A percentile compares a stretch with the other conserved stretches of the same genome.
phyloP scores from a whole-genome alignment of 2,329 filamentous ascomycete species.

The Triangularia setosa region DNA sequence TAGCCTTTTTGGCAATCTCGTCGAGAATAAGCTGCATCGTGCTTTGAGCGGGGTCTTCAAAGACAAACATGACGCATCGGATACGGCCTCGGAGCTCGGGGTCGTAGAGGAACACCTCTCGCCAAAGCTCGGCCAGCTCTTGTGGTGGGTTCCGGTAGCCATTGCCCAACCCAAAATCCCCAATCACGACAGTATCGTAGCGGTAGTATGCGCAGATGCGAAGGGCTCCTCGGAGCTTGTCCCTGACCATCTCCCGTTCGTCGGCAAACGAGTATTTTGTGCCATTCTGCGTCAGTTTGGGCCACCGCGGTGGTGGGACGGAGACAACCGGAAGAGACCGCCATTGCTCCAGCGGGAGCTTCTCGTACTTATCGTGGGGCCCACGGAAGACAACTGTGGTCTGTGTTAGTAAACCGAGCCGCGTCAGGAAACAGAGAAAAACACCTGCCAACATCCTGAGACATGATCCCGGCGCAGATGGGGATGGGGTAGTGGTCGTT shows the following conservation, averaged over 20 bases:
- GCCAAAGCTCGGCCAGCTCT: constrained; percentile 63
- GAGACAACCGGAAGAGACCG: constrained; percentile 66
- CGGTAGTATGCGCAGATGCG: constrained; percentile 62
- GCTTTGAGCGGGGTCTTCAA: constrained; percentile 55
- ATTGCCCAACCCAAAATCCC: constrained; percentile 63
- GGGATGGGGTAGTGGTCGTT: constrained; percentile 67
- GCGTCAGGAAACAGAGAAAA: not conserved
- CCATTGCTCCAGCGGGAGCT: constrained; percentile 50
- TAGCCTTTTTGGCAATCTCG: constrained; percentile 52
- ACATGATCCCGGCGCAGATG: constrained; percentile 65
- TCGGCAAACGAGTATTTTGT: constrained; percentile 66
- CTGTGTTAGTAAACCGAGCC: not conserved
- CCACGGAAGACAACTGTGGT: constrained; percentile 66
- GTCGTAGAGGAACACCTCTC: constrained; percentile 60
- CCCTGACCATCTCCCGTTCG: constrained; percentile 67
- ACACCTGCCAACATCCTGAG: constrained; percentile 58
- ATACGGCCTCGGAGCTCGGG: constrained; percentile 60
- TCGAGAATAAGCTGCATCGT: constrained; percentile 51
- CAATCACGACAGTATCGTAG: constrained; percentile 56
- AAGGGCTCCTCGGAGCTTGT: constrained; percentile 68
- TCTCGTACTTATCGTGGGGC: constrained; percentile 61
- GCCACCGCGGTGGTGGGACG: constrained; percentile 66
- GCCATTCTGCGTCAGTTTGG: constrained; percentile 66
- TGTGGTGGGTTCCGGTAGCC: constrained; percentile 61
- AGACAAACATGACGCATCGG: constrained; percentile 59